Base-by-base conservation (phyloP, 2,329 filamentous ascomycete species). In the Neodidymelliopsis sp. region DNA sequence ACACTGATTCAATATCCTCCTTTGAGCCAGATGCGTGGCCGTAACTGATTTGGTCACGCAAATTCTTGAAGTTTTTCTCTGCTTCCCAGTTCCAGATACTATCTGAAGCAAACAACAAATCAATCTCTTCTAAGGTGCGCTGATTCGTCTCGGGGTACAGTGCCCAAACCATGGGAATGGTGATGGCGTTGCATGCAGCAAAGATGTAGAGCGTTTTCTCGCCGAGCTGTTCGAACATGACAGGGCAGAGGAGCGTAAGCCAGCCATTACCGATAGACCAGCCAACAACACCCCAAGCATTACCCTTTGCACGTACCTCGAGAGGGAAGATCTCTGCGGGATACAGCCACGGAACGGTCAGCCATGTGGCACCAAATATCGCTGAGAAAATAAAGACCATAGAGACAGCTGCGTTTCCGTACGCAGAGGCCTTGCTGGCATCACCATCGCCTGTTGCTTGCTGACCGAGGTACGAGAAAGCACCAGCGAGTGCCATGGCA, bases 171-270 rank as follows among this genome's bases (percentile, higher is more conserved):
- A 89, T 83, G 0, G 85, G 81, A 4, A 91, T 85, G 1, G 81
- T 80, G 22, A 88, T 69, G 7, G 84, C 71, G 62, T 90, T 91
- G 63, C 81, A 83, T 4, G 81, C 84, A 1, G 81, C 88, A 59
- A 91, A 91, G 39, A 91, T 85, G 65, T 90, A 88, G 1, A 90
- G 76, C 0, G 87, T 90, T 63, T 88, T 89, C 54, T 89, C 85
- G 16, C 81, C 79, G 40, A 91, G 83, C 5, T 78, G 75, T 46
- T 77, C 72, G 64, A 89, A 87, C 63, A 67, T 69, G 40, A 73
- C 64, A 0, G 74, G 74, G n/a, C 67, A 72, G 1, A 76, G 63
- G 0, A 77, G 60, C 0, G 71, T 69, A 3, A 81, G 69, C 84
- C 85, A 88, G 12, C 86, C 87, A 56, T 90, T 90, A 0, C 88